Base-by-base conservation (phyloP, 257 asterid species). In the Handroanthus guayacan region DNA sequence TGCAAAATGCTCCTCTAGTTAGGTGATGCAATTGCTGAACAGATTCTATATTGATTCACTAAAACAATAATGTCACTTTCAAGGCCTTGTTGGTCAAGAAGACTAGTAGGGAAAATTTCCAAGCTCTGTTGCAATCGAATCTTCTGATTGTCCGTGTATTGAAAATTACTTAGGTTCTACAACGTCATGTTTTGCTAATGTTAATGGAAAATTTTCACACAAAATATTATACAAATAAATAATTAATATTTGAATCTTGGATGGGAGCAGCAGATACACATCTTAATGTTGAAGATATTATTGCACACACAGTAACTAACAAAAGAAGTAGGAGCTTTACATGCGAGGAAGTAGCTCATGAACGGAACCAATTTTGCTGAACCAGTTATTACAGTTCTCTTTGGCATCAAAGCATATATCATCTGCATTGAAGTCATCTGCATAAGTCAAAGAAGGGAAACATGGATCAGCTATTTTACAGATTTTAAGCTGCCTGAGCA, bases 321-420 rank as follows among this genome's bases (percentile, higher is more conserved):
- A 56, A 69, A 72, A 63, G 76, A 61, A 69, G 55, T 68, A 80
- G 82, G 80, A 79, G 67, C 86, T 62, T 93, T 82, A 93, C 98
- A 93, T 89, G 91, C 96, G 96, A 41, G 45, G 45, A 41, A 41
- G 45, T 41, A 41, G 45, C 6, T 41, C 45, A 4, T 4, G 45
- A 41, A 54, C 34, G 17, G 61, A 54, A 9, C 61, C 34, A 5
- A 54, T 18, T 54, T 54, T 54, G 61, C 61, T 54, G 61, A 54
- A 16, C 61, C 98, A 93, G 83, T 93, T 93, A 79, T 86, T 78
- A 91, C 98, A 89, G 71, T 94, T 93, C 83, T 91, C 98, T 88
- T 90, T 93, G 81, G 98, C 97, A 70, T 90, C 96, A 75, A 76
- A 75, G 79, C 86, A 83, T 61, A 91, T 83, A 56, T 82, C 89